Evolutionary conservation across 2,329 filamentous ascomycete genomes (phyloP).

Genomic region (Epichloe coenophiala): DNA sequence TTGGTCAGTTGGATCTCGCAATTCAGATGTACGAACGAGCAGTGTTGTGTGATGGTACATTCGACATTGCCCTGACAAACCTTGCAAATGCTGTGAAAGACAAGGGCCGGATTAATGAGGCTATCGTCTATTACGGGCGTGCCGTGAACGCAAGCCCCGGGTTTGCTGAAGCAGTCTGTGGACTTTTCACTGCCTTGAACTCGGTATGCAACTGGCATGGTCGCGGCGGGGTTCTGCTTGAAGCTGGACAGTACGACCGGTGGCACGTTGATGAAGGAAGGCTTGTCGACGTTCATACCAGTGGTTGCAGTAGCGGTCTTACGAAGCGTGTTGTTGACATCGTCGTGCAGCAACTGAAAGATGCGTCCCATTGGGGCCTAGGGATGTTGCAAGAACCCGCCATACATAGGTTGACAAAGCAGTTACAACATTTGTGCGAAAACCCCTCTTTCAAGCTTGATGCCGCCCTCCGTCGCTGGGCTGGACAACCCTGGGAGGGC

Average conservation of each 20-base stretch:
- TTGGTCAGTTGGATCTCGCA: constrained; percentile 79
- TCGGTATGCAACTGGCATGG: constrained; percentile 93
- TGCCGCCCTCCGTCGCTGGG: constrained; percentile 43
- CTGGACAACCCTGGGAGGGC: constrained; percentile 72
- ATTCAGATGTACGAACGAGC: constrained; percentile 97
- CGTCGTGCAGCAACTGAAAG: constrained; percentile 72
- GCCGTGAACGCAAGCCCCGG: constrained; percentile 87
- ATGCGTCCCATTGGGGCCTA: constrained; percentile 76
- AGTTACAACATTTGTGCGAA: constrained; percentile 29
- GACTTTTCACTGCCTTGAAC: constrained; percentile 85
- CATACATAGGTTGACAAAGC: constrained; percentile 35
- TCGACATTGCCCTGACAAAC: constrained; percentile 94
- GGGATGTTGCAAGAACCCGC: constrained; percentile 48
- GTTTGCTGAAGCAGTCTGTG: constrained; percentile 94
- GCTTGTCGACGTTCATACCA: constrained; percentile 57
- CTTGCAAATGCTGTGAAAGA: constrained; percentile 97
- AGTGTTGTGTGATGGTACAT: constrained; percentile 80
- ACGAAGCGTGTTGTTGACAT: constrained; percentile 85
- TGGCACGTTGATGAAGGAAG: constrained; percentile 92
- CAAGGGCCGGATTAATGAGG: constrained; percentile 80
- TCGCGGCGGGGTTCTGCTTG: constrained; percentile 71
- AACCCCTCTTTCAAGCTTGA: constrained; percentile 23
- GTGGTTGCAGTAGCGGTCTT: constrained; percentile 57
- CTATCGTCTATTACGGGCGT: constrained; percentile 80
- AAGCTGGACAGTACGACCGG: constrained; percentile 61